Conservation (phyloP, 257 asterid species). For the Solanum ossicruentum region DNA sequence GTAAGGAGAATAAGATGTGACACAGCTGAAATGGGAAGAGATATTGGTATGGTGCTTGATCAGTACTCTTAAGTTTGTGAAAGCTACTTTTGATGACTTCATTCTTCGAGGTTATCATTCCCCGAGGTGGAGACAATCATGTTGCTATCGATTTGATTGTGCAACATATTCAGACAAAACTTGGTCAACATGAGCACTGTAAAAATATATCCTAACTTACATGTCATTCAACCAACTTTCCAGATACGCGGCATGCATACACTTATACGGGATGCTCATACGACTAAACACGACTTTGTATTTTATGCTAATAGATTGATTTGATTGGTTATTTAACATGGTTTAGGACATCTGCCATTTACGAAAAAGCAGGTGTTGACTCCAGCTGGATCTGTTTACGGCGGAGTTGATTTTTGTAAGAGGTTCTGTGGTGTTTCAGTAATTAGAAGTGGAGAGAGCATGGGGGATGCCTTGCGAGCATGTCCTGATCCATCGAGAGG, state of each 20-base stretch:
- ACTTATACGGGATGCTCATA: too few relatives aligned
- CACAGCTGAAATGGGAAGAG: slow-evolving; percentile 85
- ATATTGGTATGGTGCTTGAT: slow-evolving; percentile 75
- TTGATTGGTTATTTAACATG: slow-evolving; percentile 98
- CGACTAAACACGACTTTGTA: too few relatives aligned
- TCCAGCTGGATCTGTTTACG: slow-evolving; percentile 93
- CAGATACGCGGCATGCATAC: too few relatives aligned
- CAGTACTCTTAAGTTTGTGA: slow-evolving; percentile 96
- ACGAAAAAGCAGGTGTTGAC: slow-evolving; percentile 92
- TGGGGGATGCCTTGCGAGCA: slow-evolving; percentile 92
- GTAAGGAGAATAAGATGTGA: slow-evolving; percentile 98
- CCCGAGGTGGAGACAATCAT: slow-evolving; percentile 99
- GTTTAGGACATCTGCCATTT: too few relatives aligned
- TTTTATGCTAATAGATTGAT: slow-evolving; percentile 82
- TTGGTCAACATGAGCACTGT: too few relatives aligned
- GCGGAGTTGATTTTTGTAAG: slow-evolving; percentile 94
- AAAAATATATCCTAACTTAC: too few relatives aligned
- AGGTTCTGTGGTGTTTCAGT: slow-evolving; percentile 94
- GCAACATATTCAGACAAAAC: too few relatives aligned
- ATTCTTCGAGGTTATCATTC: slow-evolving; percentile 97
- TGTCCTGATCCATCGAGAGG: slow-evolving; percentile 93
- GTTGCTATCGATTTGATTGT: too few relatives aligned
- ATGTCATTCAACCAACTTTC: too few relatives aligned
- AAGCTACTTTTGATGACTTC: slow-evolving; percentile 98
- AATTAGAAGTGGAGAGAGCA: slow-evolving; percentile 92